A percentile compares a stretch with the other conserved stretches of the same genome.
These are phyloP conservation scores for Saccharomyces hybrid DNA, from an alignment of 1,139 yeast species.

Conservation along the genomic window DNA sequence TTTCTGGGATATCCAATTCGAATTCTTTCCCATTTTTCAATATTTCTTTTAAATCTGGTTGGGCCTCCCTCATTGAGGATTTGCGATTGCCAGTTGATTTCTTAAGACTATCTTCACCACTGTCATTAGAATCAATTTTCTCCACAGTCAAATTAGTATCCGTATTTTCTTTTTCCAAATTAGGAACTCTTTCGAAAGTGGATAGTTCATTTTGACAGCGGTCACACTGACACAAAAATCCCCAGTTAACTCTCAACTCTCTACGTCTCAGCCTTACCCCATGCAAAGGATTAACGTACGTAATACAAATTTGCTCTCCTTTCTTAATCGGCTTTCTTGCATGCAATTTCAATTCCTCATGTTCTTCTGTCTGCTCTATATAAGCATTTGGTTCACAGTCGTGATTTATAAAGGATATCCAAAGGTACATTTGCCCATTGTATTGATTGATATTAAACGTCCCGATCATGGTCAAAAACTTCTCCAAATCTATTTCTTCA, in stretches of 20 bases:
- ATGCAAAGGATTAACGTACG: too few relatives aligned
- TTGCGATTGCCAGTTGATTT: slow-evolving; percentile 15
- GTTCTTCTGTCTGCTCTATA: too few relatives aligned
- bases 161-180: not conserved
- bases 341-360: too few relatives aligned
- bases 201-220: slow-evolving; percentile 52
- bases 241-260: too few relatives aligned
- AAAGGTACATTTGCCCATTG: too few relatives aligned
- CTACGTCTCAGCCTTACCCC: too few relatives aligned
- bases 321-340: too few relatives aligned
- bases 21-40: slow-evolving; percentile 42
- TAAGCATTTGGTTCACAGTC: too few relatives aligned
- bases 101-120: slow-evolving; percentile 7
- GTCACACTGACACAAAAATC: slow-evolving; percentile 60
- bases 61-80: slow-evolving; percentile 31
- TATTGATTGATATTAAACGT: slow-evolving; percentile 67
- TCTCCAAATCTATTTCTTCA: slow-evolving; percentile 40
- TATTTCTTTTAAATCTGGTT: slow-evolving; percentile 43
- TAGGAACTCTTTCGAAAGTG: slow-evolving; percentile 10
- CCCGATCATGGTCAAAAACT: slow-evolving; percentile 57
- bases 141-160: not conserved
- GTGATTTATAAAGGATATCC: too few relatives aligned
- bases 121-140: not conserved
- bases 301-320: too few relatives aligned
- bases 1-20: slow-evolving; percentile 42